Base-by-base conservation (phyloP, 305 asterid species). In the Fraxinus latifolia region DNA sequence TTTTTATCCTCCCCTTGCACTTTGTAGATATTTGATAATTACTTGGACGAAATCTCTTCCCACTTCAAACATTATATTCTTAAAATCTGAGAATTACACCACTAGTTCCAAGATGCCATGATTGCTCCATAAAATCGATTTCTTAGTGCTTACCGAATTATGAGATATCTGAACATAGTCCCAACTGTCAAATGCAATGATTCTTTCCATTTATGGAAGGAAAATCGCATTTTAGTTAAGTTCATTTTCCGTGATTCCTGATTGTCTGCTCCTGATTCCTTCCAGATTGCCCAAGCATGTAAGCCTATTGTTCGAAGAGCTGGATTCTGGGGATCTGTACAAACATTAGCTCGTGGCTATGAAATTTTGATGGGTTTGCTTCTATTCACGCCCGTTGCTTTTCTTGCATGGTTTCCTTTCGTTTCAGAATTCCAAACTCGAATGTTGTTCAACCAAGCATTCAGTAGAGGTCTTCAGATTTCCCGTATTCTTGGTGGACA, bases 401-500 rank as follows among this genome's bases (percentile, higher is more conserved):
- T 93, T 82, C 93, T 94, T 23, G 98, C 98, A 15, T 94, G 97
- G 98, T 93, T 94, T 82, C 98, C 97, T 0, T 94, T 94, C 36
- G 97, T 94, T 3, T 94, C 98, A 0, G 98, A 94, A 81, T 94
- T 94, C 84, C 98, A 94, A 81, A 92, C 98, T 1, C 90, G 98
- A 44, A 93, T 94, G 97, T 72, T 94, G 90, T 94, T 93, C 93
- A 94, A 94, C 93, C 98, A 94, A 88, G 98, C 98, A 3, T 94
- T 93, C 91, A 94, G 98, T 68, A 85, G 97, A 91, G 98, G 98
- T 80, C 97, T 94, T 73, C 98, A 94, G 92, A 94, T 93, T 81
- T 94, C 98, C 9, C 97, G 98, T 86, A 94, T 94, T 86, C 93
- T 94, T 34, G 98, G 98, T 36, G 97, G 98, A 19, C 98, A 93